Evolutionary conservation across 176 grass and related monocot genomes (phyloP).

Genomic region (Aegilops bicornis): DNA sequence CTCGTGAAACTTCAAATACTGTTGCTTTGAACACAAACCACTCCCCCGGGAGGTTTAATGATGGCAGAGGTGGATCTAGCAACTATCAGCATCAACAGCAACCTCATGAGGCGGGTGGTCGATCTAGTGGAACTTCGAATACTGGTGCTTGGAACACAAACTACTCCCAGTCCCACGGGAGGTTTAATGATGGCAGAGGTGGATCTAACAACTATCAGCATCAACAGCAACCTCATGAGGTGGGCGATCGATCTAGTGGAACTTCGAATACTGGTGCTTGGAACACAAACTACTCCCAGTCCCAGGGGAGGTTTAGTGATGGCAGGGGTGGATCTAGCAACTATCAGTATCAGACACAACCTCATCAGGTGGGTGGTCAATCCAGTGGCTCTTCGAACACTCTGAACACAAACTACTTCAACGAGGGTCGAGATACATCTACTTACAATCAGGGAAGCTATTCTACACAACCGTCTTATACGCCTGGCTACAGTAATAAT

Average conservation of each 20-base stretch:
- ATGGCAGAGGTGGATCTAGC: constrained; percentile 22
- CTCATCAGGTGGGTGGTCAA: neutral
- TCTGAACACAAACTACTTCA: constrained; percentile 23
- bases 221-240: neutral
- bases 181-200: constrained; percentile 22
- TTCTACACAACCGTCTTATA: constrained; percentile 35
- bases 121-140: constrained; percentile 12
- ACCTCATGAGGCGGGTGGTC: neutral
- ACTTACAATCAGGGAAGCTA: constrained; percentile 2
- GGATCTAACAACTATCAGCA: constrained; percentile 12
- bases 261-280: neutral
- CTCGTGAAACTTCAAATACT: constrained; percentile 16
- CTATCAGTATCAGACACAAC: constrained; percentile 32
- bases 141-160: constrained; percentile 11
- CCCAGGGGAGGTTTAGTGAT: neutral
- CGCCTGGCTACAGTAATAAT: constrained; percentile 23
- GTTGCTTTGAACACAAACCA: constrained; percentile 14
- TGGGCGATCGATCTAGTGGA: neutral
- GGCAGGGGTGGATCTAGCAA: neutral
- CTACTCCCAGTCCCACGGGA: neutral
- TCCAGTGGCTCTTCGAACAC: constrained; percentile 15
- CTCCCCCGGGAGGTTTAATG: constrained; percentile 20
- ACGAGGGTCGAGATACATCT: constrained; percentile 17
- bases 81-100: constrained; percentile 32
- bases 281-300: neutral